phyloP scores from a whole-genome alignment of 2,329 filamentous ascomycete genomes.

The Aureobasidium sp. region DNA sequence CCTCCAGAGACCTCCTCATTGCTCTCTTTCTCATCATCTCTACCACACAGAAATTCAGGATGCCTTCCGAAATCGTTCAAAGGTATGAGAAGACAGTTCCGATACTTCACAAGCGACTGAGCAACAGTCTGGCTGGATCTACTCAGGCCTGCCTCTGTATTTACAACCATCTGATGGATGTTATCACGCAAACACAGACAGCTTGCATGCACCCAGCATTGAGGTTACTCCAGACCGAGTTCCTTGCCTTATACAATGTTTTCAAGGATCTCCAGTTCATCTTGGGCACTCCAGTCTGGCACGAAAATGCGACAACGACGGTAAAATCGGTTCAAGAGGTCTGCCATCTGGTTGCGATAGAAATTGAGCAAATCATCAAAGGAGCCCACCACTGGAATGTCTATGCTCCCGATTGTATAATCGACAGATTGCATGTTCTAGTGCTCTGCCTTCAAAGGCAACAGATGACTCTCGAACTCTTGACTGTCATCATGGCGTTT shows the following conservation, averaged over 20 bases:
- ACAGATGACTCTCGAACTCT: background rate
- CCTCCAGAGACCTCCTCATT: too few species aligned
- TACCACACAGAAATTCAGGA: background rate
- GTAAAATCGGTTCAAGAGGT: too few species aligned
- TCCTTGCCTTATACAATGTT: background rate
- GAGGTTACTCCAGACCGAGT: background rate
- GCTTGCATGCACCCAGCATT: background rate
- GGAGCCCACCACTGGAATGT: background rate
- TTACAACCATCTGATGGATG: background rate
- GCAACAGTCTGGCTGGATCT: background rate
- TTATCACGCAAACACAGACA: background rate
- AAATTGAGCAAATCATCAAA: too few species aligned
- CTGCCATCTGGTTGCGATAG: too few species aligned
- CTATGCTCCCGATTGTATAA: background rate
- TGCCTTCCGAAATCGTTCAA: background rate
- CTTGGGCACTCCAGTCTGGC: background rate
- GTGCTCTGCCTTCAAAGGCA: background rate
- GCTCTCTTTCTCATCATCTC: background rate
- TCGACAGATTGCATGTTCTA: background rate
- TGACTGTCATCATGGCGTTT: background rate
- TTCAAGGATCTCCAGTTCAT: background rate
- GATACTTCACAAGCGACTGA: background rate
- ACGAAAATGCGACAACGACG: background rate
- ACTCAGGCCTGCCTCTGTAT: background rate
- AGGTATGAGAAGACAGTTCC: background rate